Conservation (phyloP, 352 stramenopile genomes). For the Phytopythium kandeliae region DNA sequence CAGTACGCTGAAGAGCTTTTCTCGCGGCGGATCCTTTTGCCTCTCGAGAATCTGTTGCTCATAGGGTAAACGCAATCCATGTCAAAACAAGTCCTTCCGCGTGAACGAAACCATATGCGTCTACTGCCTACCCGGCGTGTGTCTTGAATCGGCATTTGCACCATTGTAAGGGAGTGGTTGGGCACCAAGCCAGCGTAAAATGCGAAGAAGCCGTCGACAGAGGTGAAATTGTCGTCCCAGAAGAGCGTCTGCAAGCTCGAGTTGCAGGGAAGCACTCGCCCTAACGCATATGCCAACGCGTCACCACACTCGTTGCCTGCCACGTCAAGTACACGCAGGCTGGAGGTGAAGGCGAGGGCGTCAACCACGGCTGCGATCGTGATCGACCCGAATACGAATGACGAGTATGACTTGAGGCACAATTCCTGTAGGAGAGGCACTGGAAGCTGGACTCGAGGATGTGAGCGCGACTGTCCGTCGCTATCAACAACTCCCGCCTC, state of each 20-base stretch:
- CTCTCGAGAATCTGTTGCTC: slow-evolving; percentile 65
- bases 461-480: too few species aligned
- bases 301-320: slow-evolving; percentile 74
- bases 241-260: slow-evolving; percentile 58
- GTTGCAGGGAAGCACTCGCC: slow-evolving; percentile 42
- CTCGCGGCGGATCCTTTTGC: slow-evolving; percentile 52
- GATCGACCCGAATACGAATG: slow-evolving; percentile 46
- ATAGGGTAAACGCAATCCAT: too few species aligned
- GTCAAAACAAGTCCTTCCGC: too few species aligned
- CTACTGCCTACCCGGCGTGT: slow-evolving; percentile 41
- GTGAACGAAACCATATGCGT: not conserved
- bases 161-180: slow-evolving; percentile 60
- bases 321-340: slow-evolving; percentile 62
- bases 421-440: slow-evolving; percentile 37
- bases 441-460: not conserved
- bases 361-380: slow-evolving; percentile 41
- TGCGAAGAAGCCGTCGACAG: slow-evolving; percentile 51
- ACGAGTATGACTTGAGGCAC: slow-evolving; percentile 40
- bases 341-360: slow-evolving; percentile 30
- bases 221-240: slow-evolving; percentile 76
- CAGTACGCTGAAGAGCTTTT: slow-evolving; percentile 68
- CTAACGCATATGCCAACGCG: slow-evolving; percentile 38
- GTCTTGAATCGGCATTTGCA: slow-evolving; percentile 77
- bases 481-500: too few species aligned
- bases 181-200: slow-evolving; percentile 58